Evolutionary conservation across 2,329 filamentous ascomycete genomes (phyloP).

Genomic region (Trichoderma endophyticum): DNA sequence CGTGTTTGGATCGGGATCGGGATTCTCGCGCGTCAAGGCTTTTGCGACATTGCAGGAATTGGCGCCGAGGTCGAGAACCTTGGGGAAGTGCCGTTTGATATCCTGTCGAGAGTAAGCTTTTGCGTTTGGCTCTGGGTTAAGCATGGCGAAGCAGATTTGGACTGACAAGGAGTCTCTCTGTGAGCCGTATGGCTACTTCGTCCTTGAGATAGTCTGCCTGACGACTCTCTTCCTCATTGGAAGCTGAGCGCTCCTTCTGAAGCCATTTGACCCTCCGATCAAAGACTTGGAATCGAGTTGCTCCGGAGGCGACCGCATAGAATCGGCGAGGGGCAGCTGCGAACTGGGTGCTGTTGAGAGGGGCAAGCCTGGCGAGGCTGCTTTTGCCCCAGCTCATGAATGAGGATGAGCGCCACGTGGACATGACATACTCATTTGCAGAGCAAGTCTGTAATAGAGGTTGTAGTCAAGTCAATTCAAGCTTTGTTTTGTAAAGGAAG

Average conservation of each 20-base stretch:
- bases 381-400: constrained; percentile 24
- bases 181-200: constrained; percentile 80
- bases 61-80: constrained; percentile 87
- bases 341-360: constrained; percentile 20
- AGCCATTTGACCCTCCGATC: constrained; percentile 82
- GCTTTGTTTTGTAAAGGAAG: not conserved
- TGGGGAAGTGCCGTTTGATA: constrained; percentile 82
- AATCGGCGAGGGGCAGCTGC: constrained; percentile 40
- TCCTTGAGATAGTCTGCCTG: constrained; percentile 91
- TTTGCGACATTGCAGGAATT: constrained; percentile 93
- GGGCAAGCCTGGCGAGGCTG: constrained; percentile 26
- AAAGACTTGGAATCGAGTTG: constrained; percentile 84
- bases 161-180: constrained; percentile 75
- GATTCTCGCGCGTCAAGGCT: constrained; percentile 69
- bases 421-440: constrained; percentile 30
- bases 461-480: not conserved
- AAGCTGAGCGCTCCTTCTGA: constrained; percentile 83
- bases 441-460: constrained; percentile 12
- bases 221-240: constrained; percentile 66
- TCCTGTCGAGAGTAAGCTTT: constrained; percentile 53
- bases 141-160: not conserved
- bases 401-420: constrained; percentile 27
- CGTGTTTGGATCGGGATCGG: constrained; percentile 55
- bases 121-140: not conserved
- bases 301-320: constrained; percentile 77